Percentiles rank a stretch among this genome's conserved stretches.
phyloP scores from a whole-genome alignment of 2,329 filamentous ascomycete species.

The Penicillium griseofulvum region DNA sequence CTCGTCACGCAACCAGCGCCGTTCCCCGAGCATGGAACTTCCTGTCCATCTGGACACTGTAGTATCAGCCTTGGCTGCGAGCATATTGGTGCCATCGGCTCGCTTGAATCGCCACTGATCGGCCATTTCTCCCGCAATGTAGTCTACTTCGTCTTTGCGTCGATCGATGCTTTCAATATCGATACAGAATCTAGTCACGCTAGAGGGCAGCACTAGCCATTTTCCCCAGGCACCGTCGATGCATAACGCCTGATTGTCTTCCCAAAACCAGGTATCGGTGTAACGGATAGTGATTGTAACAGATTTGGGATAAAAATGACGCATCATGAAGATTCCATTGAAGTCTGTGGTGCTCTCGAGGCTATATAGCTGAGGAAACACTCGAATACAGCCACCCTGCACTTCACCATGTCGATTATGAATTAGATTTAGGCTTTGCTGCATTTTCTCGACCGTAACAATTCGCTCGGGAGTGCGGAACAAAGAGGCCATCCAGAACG shows the following conservation, averaged over 20 bases:
- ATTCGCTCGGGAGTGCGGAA: constrained; percentile 34
- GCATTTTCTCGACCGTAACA: constrained; percentile 6
- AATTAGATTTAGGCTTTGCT: constrained; percentile 18
- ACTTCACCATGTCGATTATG: constrained; percentile 22
- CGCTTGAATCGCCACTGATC: constrained; percentile 39
- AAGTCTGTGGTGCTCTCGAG: constrained; percentile 34
- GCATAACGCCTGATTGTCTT: constrained; percentile 35
- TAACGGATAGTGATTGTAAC: constrained; percentile 51
- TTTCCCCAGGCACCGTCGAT: constrained; percentile 43
- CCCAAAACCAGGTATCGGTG: constrained; percentile 52
- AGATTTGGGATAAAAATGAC: constrained; percentile 33
- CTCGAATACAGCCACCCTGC: constrained; percentile 35
- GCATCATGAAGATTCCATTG: constrained; percentile 24
- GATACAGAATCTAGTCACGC: constrained; percentile 42
- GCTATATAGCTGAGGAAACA: constrained; percentile 47
- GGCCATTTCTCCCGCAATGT: constrained; percentile 42
- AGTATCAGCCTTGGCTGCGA: constrained; percentile 28
- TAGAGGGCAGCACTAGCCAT: constrained; percentile 28
- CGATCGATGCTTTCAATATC: constrained; percentile 51
- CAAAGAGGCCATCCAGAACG: constrained; percentile 36
- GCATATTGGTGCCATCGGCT: constrained; percentile 33
- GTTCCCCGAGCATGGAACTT: constrained; percentile 41
- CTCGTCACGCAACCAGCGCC: constrained; percentile 48
- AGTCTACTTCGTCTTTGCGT: constrained; percentile 47
- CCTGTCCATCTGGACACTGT: constrained; percentile 46